phyloP scores from a whole-genome alignment of 2,329 filamentous ascomycete genomes.

The Talaromyces sp. region DNA sequence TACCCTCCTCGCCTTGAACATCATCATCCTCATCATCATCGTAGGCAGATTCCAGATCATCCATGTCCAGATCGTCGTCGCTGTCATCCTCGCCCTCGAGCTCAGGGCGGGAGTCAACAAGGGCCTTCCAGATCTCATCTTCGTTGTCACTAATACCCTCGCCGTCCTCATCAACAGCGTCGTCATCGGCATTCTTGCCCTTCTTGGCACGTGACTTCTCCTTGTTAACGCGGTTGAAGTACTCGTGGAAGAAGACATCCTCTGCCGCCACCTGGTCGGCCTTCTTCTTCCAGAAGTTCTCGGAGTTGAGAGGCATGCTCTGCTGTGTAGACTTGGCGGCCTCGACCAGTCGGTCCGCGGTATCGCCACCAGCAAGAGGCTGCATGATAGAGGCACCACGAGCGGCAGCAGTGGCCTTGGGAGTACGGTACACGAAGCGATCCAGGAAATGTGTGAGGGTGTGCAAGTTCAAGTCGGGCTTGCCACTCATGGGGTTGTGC shows the following conservation, averaged over 20 bases:
- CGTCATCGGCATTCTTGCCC: slow-evolving; percentile 53
- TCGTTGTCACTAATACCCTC: slow-evolving; percentile 64
- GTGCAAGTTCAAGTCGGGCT: slow-evolving; percentile 87
- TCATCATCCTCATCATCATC: slow-evolving; percentile 45
- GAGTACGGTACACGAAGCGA: slow-evolving; percentile 96
- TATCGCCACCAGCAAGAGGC: slow-evolving; percentile 70
- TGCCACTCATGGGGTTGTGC: slow-evolving; percentile 72
- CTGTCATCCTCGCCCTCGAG: slow-evolving; percentile 64
- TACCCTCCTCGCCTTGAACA: slow-evolving; percentile 44
- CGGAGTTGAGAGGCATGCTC: slow-evolving; percentile 73
- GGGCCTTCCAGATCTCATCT: slow-evolving; percentile 88
- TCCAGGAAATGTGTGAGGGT: slow-evolving; percentile 95
- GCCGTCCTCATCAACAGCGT: slow-evolving; percentile 44
- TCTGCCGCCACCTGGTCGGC: slow-evolving; percentile 84
- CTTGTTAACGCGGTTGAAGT: slow-evolving; percentile 79
- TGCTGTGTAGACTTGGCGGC: slow-evolving; percentile 60
- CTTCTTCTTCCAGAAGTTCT: slow-evolving; percentile 89
- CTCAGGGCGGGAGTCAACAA: slow-evolving; percentile 79
- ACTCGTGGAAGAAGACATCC: slow-evolving; percentile 97
- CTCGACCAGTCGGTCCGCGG: slow-evolving; percentile 63
- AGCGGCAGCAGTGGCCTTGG: slow-evolving; percentile 66
- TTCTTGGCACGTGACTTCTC: slow-evolving; percentile 58
- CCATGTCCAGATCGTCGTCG: slow-evolving; percentile 62
- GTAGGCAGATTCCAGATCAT: slow-evolving; percentile 57
- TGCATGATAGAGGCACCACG: slow-evolving; percentile 96